phyloP scores from a whole-genome alignment of 1,139 yeast genomes.

The Lipomyces yarrowii region DNA sequence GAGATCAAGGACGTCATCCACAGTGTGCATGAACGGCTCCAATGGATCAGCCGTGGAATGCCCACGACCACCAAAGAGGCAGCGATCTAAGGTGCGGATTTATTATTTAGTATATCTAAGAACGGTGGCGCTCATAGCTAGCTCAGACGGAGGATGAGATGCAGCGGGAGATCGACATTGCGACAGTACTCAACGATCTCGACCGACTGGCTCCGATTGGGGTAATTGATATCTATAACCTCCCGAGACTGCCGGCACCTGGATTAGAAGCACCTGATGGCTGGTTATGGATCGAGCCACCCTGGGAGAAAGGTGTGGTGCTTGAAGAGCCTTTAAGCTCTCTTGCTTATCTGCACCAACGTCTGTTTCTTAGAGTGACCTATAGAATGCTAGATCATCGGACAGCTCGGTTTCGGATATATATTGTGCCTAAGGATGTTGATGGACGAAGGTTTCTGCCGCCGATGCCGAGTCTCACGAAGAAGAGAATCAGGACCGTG shows the following conservation, averaged over 20 bases:
- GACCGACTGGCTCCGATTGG: conserved; percentile 52
- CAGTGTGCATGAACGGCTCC: background rate
- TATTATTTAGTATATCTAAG: background rate
- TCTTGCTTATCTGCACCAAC: conserved; percentile 47
- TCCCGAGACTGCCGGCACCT: conserved; percentile 45
- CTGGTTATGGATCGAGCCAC: conserved; percentile 58
- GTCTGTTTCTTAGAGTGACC: conserved; percentile 51
- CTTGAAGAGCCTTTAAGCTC: conserved; percentile 28
- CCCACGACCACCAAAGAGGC: background rate
- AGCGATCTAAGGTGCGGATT: background rate
- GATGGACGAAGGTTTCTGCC: conserved; percentile 44
- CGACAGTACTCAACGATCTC: conserved; percentile 47
- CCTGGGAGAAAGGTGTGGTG: conserved; percentile 21
- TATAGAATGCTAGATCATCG: conserved; percentile 41
- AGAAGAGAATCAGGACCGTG: conserved; percentile 43
- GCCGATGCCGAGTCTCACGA: conserved; percentile 44
- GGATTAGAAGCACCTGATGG: conserved; percentile 46
- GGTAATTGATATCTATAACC: conserved; percentile 47
- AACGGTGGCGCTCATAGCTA: background rate
- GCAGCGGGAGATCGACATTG: conserved; percentile 36
- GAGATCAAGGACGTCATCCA: background rate
- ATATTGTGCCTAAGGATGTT: conserved; percentile 53
- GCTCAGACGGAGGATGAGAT: conserved; percentile 7
- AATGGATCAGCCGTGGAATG: background rate
- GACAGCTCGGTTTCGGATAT: conserved; percentile 48